These are phyloP conservation scores for Fulvia fulva DNA, from an alignment of 2,329 filamentous ascomycete species.

Conservation along the genomic window DNA sequence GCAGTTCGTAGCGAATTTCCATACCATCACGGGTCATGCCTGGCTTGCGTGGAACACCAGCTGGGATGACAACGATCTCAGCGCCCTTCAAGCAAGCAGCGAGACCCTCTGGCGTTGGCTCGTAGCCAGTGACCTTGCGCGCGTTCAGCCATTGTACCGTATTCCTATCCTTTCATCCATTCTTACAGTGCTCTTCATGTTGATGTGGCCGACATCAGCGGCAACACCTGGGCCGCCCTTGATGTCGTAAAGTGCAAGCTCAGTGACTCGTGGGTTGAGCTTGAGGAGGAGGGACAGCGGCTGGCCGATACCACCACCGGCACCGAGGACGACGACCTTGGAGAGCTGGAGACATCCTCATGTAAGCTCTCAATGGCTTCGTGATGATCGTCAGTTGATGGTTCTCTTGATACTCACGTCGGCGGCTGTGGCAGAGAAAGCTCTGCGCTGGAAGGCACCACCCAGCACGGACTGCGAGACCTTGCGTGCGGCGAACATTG, in stretches of 20 bases:
- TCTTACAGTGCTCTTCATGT: constrained; percentile 79
- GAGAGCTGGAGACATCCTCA: constrained; percentile 62
- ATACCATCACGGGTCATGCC: constrained; percentile 96
- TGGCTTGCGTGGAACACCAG: constrained; percentile 97
- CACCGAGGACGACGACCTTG: constrained; percentile 97
- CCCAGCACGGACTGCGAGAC: constrained; percentile 39
- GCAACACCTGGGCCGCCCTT: constrained; percentile 93
- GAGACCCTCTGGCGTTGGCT: constrained; percentile 65
- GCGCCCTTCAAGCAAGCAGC: constrained; percentile 75
- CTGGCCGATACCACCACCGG: constrained; percentile 96
- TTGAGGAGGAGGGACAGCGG: constrained; percentile 96
- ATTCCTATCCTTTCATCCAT: background rate
- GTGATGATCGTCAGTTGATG: background rate
- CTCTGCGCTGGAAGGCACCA: constrained; percentile 47
- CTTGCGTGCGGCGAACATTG: constrained; percentile 67
- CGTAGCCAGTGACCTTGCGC: constrained; percentile 74
- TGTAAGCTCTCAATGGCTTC: constrained; percentile 8
- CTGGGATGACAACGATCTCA: constrained; percentile 95
- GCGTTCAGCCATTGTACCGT: constrained; percentile 15
- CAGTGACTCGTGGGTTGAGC: constrained; percentile 90
- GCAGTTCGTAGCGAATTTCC: constrained; percentile 16
- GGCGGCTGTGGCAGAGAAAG: constrained; percentile 51
- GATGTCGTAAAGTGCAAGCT: constrained; percentile 98
- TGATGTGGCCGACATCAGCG: constrained; percentile 97
- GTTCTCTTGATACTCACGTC: constrained; percentile 40